Evolutionary conservation across 257 asterid genomes (phyloP), one percentile per base, ranked within the genome.

Genomic region (Fraxinus anomala): DNA sequence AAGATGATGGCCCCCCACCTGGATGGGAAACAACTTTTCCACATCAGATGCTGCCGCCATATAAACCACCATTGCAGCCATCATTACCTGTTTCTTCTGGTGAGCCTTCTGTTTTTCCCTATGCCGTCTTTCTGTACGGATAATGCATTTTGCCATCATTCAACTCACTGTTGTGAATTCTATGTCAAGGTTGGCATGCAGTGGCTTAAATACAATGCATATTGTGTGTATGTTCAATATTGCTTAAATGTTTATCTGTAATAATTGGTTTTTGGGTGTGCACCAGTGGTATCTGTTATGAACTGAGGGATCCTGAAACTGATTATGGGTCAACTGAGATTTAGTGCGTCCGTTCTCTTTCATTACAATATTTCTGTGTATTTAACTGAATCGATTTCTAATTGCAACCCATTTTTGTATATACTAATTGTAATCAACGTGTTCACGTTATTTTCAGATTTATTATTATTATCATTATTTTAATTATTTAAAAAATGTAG

Each of bases 1-100:
- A 85, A 54, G 87, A 88, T 75, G 91, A 86, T 23, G 92, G 94
- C 51, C 93, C 93, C 39, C 95, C 93, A 31, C 97, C 93, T 65
- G 95, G 92, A 44, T 92, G 93, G 97, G 85, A 84, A 80, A 77
- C 83, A 3, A 84, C 77, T 59, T 73, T 90, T 75, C 83, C 85
- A 39, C 76, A 73, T 69, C 87, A 76, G 66, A 75, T 67, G 80
- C 78, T 78, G 26, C 88, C 82, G 68, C 86, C 86, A 70, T 39
- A 76, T 40, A 68, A 82, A 68, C 87, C 91, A 65, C 84, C 88
- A 24, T 76, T 83, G 82, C 82, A 63, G 76, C 75, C 79, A 33
- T 81, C 85, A 65, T 70, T 86, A 77, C 66, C 81, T 31, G 78
- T 78, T 74, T 80, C 92, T 75, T 56, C 83, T 30, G 85, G 97